These are phyloP conservation scores for Harringtonia lauricola DNA, from an alignment of 2,329 filamentous ascomycete species.

Conservation along the genomic window DNA sequence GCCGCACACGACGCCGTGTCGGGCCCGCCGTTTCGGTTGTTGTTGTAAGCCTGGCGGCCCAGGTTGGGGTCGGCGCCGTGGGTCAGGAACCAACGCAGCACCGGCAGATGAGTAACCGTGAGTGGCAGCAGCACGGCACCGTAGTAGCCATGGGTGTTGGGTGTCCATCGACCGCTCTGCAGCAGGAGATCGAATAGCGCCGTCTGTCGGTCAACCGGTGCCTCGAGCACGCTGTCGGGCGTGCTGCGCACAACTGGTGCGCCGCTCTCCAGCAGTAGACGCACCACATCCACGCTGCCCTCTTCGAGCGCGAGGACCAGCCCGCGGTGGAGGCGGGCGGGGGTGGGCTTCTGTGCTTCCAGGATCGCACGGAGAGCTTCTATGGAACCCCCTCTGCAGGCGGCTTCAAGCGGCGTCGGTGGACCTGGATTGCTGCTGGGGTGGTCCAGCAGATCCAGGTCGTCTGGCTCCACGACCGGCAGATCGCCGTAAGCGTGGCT, in stretches of 20 bases:
- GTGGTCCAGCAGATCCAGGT: background rate
- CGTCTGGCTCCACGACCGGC: too few relatives aligned
- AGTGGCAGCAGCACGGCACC: background rate
- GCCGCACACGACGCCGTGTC: background rate
- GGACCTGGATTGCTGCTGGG: background rate
- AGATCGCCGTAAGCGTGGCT: too few relatives aligned
- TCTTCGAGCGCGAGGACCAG: background rate
- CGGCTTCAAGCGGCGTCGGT: background rate
- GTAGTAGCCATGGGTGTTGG: background rate
- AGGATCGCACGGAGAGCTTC: background rate
- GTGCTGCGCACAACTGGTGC: background rate
- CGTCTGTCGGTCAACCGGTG: background rate
- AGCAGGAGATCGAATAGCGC: background rate
- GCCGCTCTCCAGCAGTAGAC: background rate
- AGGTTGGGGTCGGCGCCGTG: conserved; percentile 1
- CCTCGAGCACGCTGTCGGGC: background rate
- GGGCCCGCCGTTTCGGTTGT: background rate
- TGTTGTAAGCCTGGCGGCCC: background rate
- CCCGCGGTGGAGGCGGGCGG: background rate
- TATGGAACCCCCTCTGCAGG: background rate
- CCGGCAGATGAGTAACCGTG: background rate
- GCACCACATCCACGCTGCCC: background rate
- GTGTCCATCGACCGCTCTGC: conserved; percentile 1
- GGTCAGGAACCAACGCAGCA: background rate
- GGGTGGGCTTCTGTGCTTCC: background rate